phyloP scores from a whole-genome alignment of 1,139 yeast genomes.

The Geotrichum fermentans region DNA sequence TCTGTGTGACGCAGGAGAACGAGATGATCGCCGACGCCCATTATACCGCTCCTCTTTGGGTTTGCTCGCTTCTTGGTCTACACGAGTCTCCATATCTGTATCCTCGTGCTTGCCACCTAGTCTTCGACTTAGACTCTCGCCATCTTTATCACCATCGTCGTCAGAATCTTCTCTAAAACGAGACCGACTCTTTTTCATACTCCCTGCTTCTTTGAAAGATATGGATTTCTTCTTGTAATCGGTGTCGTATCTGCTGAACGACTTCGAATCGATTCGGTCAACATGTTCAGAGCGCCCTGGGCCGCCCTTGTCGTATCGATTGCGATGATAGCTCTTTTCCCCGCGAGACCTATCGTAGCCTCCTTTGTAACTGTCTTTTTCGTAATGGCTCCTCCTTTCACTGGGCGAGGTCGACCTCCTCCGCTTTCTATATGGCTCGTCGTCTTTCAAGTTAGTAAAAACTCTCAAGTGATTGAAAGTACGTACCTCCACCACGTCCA shows the following conservation, averaged over 20 bases:
- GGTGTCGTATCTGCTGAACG: slow-evolving; percentile 1
- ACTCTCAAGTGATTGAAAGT: background rate
- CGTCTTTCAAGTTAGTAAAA: slow-evolving; percentile 1
- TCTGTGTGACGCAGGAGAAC: no score
- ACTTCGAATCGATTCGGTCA: slow-evolving; percentile 10
- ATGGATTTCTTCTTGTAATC: background rate
- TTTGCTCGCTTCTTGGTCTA: no score
- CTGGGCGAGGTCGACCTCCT: slow-evolving; percentile 5
- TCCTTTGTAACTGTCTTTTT: background rate
- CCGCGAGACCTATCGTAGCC: background rate
- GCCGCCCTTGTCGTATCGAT: background rate
- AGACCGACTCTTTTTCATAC: background rate
- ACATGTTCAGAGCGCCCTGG: background rate
- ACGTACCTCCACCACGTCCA: slow-evolving; percentile 1
- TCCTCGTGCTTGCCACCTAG: background rate
- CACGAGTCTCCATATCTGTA: no score
- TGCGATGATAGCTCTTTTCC: background rate
- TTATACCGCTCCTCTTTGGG: no score
- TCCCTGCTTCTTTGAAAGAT: background rate
- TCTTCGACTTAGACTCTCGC: background rate
- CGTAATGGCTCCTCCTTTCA: background rate
- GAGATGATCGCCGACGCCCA: no score
- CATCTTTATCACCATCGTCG: background rate
- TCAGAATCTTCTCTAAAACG: no score
- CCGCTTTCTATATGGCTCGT: slow-evolving; percentile 4